Percentiles rank a stretch among this genome's conserved stretches.
Evolutionary conservation across 2,329 filamentous ascomycete species (phyloP).

Genomic region (Pseudogymnoascus sp.): DNA sequence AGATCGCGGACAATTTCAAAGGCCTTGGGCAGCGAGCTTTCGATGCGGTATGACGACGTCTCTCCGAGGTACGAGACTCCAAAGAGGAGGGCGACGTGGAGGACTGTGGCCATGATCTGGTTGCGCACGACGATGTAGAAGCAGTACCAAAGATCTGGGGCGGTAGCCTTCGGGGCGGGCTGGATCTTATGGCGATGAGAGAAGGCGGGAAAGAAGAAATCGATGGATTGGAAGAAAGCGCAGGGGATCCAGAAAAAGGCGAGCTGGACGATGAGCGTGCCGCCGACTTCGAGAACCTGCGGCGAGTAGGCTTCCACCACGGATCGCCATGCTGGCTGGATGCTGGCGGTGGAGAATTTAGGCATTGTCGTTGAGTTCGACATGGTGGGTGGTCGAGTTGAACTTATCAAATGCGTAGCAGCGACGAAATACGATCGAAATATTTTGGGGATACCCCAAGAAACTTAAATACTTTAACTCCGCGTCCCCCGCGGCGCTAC

Average conservation of each 20-base stretch:
- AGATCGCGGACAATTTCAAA: conserved; percentile 36
- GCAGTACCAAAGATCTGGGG: conserved; percentile 39
- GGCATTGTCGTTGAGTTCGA: conserved; percentile 9
- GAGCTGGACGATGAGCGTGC: conserved; percentile 35
- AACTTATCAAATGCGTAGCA: background rate
- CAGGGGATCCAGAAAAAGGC: conserved; percentile 42
- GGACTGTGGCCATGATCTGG: conserved; percentile 35
- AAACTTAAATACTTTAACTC: conserved; percentile 5
- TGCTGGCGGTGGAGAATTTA: background rate
- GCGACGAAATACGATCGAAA: background rate
- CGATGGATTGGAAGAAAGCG: conserved; percentile 37
- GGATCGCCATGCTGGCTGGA: conserved; percentile 7
- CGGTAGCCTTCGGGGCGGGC: conserved; percentile 40
- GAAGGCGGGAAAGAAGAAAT: conserved; percentile 39
- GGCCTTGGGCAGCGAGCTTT: conserved; percentile 31
- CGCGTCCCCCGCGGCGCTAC: background rate
- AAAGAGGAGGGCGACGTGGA: conserved; percentile 24
- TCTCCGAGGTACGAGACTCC: background rate
- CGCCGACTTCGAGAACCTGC: conserved; percentile 35
- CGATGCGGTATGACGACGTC: conserved; percentile 23
- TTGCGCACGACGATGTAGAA: conserved; percentile 40
- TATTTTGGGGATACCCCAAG: background rate
- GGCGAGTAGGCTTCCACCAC: conserved; percentile 22
- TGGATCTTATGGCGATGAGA: conserved; percentile 48
- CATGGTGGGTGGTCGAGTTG: background rate